Evolutionary conservation across 129 eudicot species (phyloP), one percentile per base, ranked within the genome.

Genomic region (Tagetes patula): DNA sequence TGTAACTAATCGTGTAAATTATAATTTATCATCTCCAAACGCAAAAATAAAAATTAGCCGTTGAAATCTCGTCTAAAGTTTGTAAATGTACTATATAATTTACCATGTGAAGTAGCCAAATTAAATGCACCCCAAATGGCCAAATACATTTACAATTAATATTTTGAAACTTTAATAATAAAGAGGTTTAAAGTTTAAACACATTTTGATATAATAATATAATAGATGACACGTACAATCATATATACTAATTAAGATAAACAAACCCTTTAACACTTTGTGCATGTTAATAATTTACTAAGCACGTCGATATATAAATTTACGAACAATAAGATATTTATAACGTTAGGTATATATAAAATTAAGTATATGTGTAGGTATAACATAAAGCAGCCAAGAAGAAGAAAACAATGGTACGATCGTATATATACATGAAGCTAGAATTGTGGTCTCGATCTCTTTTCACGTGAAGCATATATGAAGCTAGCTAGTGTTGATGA

Each of bases 401-500:
- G 69, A 73, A 79, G 75, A 65, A 66, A 66, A 72, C 64, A 67
- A 56, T 20, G 67, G 60, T 60, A 73, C 48, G 56, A 41, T 3
- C 52, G 67, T 10, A 70, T 68, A 66, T 48, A 43, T 8, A 60
- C 27, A 52, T 50, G 52, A 47, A 30, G 68, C 55, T 79, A 65
- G 62, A 75, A 66, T 69, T 36, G 27, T 27, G 53, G n/a, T 71
- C 34, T 32, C 27, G 27, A 20, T 20, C 56, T 49, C 60, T 56
- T 63, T 59, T 53, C 75, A 64, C 71, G 77, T 69, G 80, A 69
- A 12, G 14, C 14, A 67, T 46, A 20, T 20, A 20, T 20, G 27
- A 20, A 20, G 27, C 27, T 20, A 20, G 27, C 27, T 20, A 20
- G 27, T 20, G 27, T 38, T 64, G 5, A 5, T 38, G 69, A 64